Evolutionary conservation across 495 filamentous ascomycete species (phyloP).

Genomic region (Pyrenopolyporus hunteri): DNA sequence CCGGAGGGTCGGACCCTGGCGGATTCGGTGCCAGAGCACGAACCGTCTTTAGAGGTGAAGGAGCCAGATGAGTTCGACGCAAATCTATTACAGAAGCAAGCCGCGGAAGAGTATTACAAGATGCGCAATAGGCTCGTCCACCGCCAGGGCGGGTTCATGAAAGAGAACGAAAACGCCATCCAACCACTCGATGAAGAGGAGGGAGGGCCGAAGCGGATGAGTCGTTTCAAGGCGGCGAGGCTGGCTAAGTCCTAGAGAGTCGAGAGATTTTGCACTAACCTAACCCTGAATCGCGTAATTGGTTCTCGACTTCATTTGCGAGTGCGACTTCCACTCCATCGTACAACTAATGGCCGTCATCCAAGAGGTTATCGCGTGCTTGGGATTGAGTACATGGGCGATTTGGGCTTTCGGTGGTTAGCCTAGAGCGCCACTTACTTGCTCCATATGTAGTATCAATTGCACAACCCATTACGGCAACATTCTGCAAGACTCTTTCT

Average conservation of each 20-base stretch:
- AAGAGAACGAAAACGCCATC: slow-evolving; percentile 64
- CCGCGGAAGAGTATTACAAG: slow-evolving; percentile 78
- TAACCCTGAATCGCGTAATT: slow-evolving; percentile 8
- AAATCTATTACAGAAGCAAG: slow-evolving; percentile 71
- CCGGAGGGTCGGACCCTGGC: slow-evolving; percentile 65
- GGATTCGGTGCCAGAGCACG: slow-evolving; percentile 67
- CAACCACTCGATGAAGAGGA: slow-evolving; percentile 72
- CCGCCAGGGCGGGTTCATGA: slow-evolving; percentile 75
- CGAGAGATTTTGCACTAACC: slow-evolving; percentile 3
- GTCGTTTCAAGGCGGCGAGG: slow-evolving; percentile 87
- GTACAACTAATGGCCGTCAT: neutral
- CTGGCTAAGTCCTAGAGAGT: slow-evolving; percentile 54
- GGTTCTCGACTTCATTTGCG: neutral
- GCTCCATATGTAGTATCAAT: slow-evolving; percentile 29
- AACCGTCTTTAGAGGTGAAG: slow-evolving; percentile 44
- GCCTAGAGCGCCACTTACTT: neutral
- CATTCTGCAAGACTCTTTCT: neutral
- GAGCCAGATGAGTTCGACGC: slow-evolving; percentile 79
- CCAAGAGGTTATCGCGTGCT: neutral
- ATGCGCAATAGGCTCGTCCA: slow-evolving; percentile 80
- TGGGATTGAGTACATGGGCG: neutral
- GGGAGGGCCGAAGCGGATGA: slow-evolving; percentile 71
- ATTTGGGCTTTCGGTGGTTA: neutral
- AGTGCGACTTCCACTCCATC: neutral
- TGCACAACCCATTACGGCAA: slow-evolving; percentile 5